Evolutionary conservation across 768 basidiomycete genomes (phyloP).

Genomic region (Trametes gibbosa): DNA sequence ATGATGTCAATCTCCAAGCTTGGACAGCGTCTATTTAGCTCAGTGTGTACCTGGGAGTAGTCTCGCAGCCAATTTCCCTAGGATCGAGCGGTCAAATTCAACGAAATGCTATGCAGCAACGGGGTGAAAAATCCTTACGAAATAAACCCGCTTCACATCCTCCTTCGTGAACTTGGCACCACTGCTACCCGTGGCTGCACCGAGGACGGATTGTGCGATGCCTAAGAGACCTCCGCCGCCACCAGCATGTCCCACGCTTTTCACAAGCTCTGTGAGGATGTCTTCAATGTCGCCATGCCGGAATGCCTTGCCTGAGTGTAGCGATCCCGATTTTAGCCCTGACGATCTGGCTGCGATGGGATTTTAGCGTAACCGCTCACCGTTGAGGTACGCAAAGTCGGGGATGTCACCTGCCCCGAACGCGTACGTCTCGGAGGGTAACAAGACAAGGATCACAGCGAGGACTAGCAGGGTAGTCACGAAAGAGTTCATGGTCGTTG

Average conservation of each 20-base stretch:
- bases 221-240: constrained; percentile 47
- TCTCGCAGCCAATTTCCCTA: constrained; percentile 72
- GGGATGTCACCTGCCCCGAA: constrained; percentile 72
- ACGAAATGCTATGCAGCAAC: not conserved
- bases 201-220: constrained; percentile 46
- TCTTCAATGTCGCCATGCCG: constrained; percentile 77
- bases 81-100: not conserved
- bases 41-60: constrained; percentile 53
- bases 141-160: constrained; percentile 69
- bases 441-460: constrained; percentile 33
- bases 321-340: not conserved
- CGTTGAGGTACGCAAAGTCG: constrained; percentile 64
- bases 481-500: constrained; percentile 18
- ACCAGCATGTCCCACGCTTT: constrained; percentile 47
- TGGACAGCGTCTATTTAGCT: too few relatives aligned
- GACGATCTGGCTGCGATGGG: not conserved
- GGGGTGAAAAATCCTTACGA: constrained; percentile 36
- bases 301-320: constrained; percentile 58
- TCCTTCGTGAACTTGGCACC: constrained; percentile 60
- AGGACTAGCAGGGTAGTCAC: constrained; percentile 26
- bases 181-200: constrained; percentile 41
- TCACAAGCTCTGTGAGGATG: constrained; percentile 57
- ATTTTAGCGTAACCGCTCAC: constrained; percentile 32
- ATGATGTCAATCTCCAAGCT: not conserved
- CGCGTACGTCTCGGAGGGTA: constrained; percentile 45